Evolutionary conservation across 768 basidiomycete species (phyloP), one percentile per base, ranked within the genome.

Genomic region (Pisolithus orientalis): DNA sequence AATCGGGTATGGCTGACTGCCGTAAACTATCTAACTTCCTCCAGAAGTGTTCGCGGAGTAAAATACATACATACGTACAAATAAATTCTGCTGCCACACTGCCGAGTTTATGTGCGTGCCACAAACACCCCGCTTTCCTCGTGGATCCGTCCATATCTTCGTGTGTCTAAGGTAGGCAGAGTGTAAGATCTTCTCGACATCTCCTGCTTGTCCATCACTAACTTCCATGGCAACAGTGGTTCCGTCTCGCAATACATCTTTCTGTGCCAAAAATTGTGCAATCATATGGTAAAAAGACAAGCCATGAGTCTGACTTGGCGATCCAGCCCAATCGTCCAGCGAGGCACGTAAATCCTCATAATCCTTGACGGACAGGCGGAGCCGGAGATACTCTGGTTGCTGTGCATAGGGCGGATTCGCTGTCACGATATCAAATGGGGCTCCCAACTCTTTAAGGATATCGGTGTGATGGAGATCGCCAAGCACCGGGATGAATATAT

Each of bases 341-440:
- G 96, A 79, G 11, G 94, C 94, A 14, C 71, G 75, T 8, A 76
- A 80, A 70, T 94, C 92, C 68, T 98, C 94, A 64, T 80, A 89
- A 49, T 79, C 73, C 47, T 71, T 78, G 49, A 97, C 94, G 46
- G 82, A 84, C 16, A 62, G 54, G 6, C 85, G 78, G 31, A 97
- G 77, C 25, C 60, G 48, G 40, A 78, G 67, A 63, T 84, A 94
- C 53, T 87, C 84, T 39, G 67, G 58, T 55, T 67, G 75, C 37
- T 91, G 75, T 57, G 96, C 88, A 69, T 96, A 97, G 9, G 91
- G 88, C 25, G 89, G 88, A 69, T 94, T 94, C 13, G 85, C 81
- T 10, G 90, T 91, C 61, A 94, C 72, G 52, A 94, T 70, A 69
- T 91, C 84, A 69, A 84, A 89, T 2, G 85, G 80, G 2, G 67